A percentile compares a stretch with the other conserved stretches of the same genome.
phyloP scores from a whole-genome alignment of 768 basidiomycete genomes.

The Neoboletus subvelutipes region DNA sequence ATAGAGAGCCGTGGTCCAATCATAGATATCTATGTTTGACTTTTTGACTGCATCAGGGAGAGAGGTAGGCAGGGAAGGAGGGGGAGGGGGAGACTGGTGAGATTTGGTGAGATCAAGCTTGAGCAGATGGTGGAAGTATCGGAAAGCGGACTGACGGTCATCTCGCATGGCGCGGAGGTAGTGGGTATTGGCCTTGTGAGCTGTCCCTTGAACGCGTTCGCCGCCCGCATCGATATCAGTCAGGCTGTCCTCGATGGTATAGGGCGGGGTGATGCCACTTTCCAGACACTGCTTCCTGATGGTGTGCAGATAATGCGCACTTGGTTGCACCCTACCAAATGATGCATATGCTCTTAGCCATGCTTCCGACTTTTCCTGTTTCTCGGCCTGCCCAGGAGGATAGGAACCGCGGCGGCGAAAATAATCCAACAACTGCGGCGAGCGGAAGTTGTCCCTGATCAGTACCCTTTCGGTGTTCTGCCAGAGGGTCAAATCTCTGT shows the following conservation, averaged over 20 bases:
- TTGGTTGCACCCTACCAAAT: conserved; percentile 37
- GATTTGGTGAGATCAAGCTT: conserved; percentile 21
- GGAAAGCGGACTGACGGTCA: conserved; percentile 45
- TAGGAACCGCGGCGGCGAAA: conserved; percentile 31
- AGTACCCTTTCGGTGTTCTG: conserved; percentile 44
- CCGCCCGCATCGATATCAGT: neutral
- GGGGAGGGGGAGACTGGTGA: conserved; percentile 4
- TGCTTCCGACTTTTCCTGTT: conserved; percentile 11
- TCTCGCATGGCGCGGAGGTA: conserved; percentile 42
- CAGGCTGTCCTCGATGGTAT: conserved; percentile 12
- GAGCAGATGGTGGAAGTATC: conserved; percentile 44
- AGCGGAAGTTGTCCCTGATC: conserved; percentile 51
- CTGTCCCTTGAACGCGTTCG: conserved; percentile 17
- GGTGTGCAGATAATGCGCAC: conserved; percentile 39
- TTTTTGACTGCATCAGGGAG: conserved; percentile 12
- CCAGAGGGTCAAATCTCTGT: conserved; percentile 41
- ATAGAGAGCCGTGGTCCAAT: conserved; percentile 47
- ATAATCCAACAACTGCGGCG: conserved; percentile 47
- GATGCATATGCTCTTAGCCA: conserved; percentile 24
- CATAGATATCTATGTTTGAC: conserved; percentile 40
- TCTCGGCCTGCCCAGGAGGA: neutral
- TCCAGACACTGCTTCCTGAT: conserved; percentile 35
- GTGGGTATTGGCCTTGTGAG: conserved; percentile 42
- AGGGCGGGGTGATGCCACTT: conserved; percentile 19
- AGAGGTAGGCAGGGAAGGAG: neutral